Evolutionary conservation across 768 basidiomycete species (phyloP).

Genomic region (Tephrocybe sp.): DNA sequence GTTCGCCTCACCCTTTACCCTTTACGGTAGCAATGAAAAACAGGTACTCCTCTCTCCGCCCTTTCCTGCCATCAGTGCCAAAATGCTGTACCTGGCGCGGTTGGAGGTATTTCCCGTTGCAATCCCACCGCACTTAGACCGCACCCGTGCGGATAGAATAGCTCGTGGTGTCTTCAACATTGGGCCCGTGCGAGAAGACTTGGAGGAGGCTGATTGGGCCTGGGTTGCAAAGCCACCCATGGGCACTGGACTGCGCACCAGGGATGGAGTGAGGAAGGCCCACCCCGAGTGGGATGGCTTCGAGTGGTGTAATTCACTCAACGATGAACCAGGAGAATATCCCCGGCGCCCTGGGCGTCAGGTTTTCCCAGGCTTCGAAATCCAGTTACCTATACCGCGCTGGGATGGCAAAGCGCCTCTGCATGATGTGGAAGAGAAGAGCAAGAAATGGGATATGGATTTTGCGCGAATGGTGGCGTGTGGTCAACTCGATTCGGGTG

Average conservation of each 20-base stretch:
- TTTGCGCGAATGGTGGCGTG: constrained; percentile 49
- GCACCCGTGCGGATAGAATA: constrained; percentile 24
- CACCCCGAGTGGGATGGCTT: constrained; percentile 1
- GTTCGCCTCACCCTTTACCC: constrained; percentile 26
- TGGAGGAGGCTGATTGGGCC: constrained; percentile 52
- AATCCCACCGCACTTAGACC: constrained; percentile 38
- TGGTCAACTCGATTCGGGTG: constrained; percentile 20
- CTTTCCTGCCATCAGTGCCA: constrained; percentile 55
- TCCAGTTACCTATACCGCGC: background rate
- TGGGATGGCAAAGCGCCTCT: constrained; percentile 18
- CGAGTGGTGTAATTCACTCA: background rate
- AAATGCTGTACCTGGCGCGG: constrained; percentile 60
- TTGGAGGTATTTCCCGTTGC: constrained; percentile 47
- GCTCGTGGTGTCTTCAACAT: constrained; percentile 22
- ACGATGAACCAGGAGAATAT: background rate
- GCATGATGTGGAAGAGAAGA: constrained; percentile 18
- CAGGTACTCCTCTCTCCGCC: constrained; percentile 34
- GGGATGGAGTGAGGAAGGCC: background rate
- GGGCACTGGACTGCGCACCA: constrained; percentile 6
- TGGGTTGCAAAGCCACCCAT: constrained; percentile 29
- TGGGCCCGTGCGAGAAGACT: constrained; percentile 57
- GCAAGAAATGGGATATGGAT: constrained; percentile 48
- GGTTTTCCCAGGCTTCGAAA: background rate
- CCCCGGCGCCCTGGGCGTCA: background rate
- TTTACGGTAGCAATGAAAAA: constrained; percentile 31